Evolutionary conservation across 1,284 basidiomycete species (phyloP), one percentile per base, ranked within the genome.

Genomic region (Hortiboletus rubellus): DNA sequence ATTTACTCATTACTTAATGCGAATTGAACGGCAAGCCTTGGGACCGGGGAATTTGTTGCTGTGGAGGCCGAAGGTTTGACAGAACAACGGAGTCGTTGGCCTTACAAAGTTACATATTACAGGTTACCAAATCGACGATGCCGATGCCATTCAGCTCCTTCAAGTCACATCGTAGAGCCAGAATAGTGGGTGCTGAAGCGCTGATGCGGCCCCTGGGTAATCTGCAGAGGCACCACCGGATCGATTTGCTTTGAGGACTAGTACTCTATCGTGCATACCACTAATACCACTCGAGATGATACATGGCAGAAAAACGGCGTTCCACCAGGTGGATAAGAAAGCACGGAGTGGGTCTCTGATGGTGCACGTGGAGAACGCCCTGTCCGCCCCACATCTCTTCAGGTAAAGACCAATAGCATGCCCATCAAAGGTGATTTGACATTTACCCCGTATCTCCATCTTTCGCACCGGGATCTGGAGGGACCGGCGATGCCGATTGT

Each of bases 371-470:
- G 38, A 43, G 31, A 46, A 45, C 49, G 10, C 38, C 11, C n/a
- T 36, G 34, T 61, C 24, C 24, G 24, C 7, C 45, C 17, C 31
- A 42, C 27, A 37, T 46, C 34, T 27, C 46, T 27, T 42, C 37
- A 38, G 37, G 44, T 17, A 52, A 43, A 40, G 46, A 37, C 37
- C 43, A 15, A 44, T n/a, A 17, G 33, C 18, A 33, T 50, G 51
- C 18, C 33, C 30, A 47, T 51, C 38, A 33, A 37, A 51, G 36
- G 43, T 38, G 27, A n/a, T 12, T 18, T 8, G 11, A 37, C 24
- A n/a, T 56, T 57, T 63, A 89, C 62, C 89, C 89, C 49, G 83
- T 89, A 70, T 91, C 89, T 50, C 83, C 88, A 66, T 91, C 87
- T 74, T 91, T 91, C 60, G 79, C 79, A 64, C 82, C 80, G 63